A percentile compares a stretch with the other conserved stretches of the same genome.
Conservation (phyloP, 495 filamentous ascomycete species). For the Aspergillus homomorphus region DNA sequence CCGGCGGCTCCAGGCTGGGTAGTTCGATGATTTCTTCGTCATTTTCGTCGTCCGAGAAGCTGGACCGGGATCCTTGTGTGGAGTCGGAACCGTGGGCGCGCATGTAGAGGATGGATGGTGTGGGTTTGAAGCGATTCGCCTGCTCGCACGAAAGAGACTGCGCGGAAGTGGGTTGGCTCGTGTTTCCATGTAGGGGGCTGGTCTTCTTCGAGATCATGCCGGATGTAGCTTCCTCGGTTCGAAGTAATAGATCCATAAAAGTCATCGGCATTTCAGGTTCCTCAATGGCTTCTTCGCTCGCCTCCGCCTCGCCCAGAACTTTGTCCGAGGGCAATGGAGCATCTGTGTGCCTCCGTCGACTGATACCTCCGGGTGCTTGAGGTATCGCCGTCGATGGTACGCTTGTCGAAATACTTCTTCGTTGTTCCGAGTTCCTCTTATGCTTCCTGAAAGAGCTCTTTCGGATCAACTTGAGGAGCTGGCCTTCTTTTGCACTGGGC, state of each 20-base stretch:
- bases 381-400: slow-evolving; percentile 24
- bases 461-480: slow-evolving; percentile 31
- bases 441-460: slow-evolving; percentile 37
- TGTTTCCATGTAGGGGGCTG: slow-evolving; percentile 2
- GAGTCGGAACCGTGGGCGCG: slow-evolving; percentile 36
- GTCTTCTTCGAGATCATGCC: background rate
- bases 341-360: slow-evolving; percentile 42
- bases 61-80: slow-evolving; percentile 21
- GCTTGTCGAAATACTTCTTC: slow-evolving; percentile 36
- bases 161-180: slow-evolving; percentile 20
- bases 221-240: slow-evolving; percentile 18
- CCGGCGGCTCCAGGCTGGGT: slow-evolving; percentile 31
- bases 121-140: slow-evolving; percentile 13
- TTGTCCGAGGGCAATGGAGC: slow-evolving; percentile 36
- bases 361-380: slow-evolving; percentile 17
- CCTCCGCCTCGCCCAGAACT: slow-evolving; percentile 27
- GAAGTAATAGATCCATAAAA: slow-evolving; percentile 34
- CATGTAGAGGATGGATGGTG: slow-evolving; percentile 36
- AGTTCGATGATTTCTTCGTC: slow-evolving; percentile 42
- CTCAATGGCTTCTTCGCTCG: slow-evolving; percentile 1
- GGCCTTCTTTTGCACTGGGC: slow-evolving; percentile 28
- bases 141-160: slow-evolving; percentile 11
- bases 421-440: slow-evolving; percentile 28
- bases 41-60: slow-evolving; percentile 29
- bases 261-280: slow-evolving; percentile 25